phyloP scores from a whole-genome alignment of 805 yeast species.

The Kodamaea fukazawae region DNA sequence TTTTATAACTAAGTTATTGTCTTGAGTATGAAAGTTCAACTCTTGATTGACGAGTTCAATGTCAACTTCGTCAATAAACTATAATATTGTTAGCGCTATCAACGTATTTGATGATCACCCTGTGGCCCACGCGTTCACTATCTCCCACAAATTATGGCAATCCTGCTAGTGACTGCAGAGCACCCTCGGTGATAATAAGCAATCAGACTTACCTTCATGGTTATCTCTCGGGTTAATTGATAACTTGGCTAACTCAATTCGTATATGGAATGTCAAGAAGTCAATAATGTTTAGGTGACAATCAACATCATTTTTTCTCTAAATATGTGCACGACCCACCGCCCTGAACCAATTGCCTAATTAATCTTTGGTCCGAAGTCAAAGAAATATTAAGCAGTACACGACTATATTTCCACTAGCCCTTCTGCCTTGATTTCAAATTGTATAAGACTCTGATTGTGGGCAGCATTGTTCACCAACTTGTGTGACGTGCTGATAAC shows the following conservation, averaged over 20 bases:
- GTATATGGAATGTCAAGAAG: no score
- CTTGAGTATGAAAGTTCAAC: conserved; percentile 45
- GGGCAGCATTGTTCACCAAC: conserved; percentile 3
- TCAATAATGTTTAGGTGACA: conserved; percentile 15
- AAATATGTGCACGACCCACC: conserved; percentile 8
- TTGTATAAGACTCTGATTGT: conserved; percentile 10
- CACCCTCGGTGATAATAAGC: background rate
- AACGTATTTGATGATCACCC: no score
- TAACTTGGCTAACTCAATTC: no score
- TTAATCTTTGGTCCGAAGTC: no score
- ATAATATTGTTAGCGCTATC: conserved; percentile 2
- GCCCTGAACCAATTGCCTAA: background rate
- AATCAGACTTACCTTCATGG: conserved; percentile 5
- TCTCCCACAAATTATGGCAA: background rate
- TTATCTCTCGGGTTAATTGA: background rate
- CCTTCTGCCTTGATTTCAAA: conserved; percentile 19
- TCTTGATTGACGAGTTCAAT: conserved; percentile 89
- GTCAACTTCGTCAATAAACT: conserved; percentile 92
- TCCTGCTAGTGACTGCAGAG: background rate
- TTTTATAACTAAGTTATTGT: conserved; percentile 49
- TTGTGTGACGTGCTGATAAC: conserved; percentile 5
- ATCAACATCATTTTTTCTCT: conserved; percentile 11
- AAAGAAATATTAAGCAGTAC: no score
- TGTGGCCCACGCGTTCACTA: background rate
- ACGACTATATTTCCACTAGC: conserved; percentile 1